Conservation (phyloP, 345 rosid species). For the Angophora floribunda region DNA sequence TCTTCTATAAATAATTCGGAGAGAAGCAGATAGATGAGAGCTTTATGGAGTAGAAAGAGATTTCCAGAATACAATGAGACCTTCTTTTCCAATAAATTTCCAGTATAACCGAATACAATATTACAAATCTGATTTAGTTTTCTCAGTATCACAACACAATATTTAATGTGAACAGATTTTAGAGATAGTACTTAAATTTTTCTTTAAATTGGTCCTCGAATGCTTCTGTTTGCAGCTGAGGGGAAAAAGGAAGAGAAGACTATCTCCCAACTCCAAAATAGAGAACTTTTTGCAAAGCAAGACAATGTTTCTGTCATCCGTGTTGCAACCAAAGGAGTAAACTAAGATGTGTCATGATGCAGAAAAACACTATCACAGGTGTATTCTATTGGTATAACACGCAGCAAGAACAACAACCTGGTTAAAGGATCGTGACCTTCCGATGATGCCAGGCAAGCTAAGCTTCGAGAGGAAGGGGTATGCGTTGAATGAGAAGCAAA, state of each 20-base stretch:
- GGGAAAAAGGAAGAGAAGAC: background rate
- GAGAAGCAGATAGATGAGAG: background rate
- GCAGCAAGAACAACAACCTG: background rate
- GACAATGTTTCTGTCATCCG: background rate
- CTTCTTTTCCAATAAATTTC: background rate
- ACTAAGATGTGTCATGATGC: background rate
- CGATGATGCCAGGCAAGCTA: constrained; percentile 8
- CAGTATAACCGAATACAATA: background rate
- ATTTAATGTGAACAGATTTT: background rate
- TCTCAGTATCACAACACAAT: background rate
- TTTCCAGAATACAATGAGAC: background rate
- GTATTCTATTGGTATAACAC: background rate
- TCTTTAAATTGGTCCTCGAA: background rate
- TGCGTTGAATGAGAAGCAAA: background rate
- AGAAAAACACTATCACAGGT: background rate
- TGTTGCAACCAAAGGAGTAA: background rate
- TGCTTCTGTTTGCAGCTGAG: background rate
- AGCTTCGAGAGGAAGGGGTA: background rate
- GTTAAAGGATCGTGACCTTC: constrained; percentile 10
- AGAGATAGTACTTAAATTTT: background rate
- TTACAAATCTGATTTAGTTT: background rate
- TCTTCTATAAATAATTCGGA: background rate
- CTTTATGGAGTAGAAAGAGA: background rate
- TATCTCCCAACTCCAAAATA: background rate
- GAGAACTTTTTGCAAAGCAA: background rate